Evolutionary conservation across 2,329 filamentous ascomycete genomes (phyloP).

Genomic region (Colletotrichum cordylinicola): DNA sequence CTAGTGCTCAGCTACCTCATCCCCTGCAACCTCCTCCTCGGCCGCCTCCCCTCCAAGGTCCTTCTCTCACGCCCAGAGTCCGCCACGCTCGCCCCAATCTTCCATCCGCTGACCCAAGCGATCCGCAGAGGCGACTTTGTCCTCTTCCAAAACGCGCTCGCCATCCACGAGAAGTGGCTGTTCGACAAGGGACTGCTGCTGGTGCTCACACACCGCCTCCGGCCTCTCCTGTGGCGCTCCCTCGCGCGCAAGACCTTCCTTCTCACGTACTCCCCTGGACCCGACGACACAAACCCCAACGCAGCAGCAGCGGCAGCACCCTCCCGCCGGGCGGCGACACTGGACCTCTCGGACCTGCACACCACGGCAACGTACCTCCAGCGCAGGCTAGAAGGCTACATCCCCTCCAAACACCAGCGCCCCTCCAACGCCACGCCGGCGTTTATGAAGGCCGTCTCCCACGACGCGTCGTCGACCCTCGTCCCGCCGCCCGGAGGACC

Average conservation of each 20-base stretch:
- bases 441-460: conserved; percentile 57
- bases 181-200: conserved; percentile 77
- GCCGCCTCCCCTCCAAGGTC: conserved; percentile 74
- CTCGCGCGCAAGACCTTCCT: conserved; percentile 81
- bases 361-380: conserved; percentile 70
- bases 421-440: conserved; percentile 42
- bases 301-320: conserved; percentile 49
- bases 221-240: conserved; percentile 84
- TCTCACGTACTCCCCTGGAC: conserved; percentile 75
- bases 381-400: conserved; percentile 64
- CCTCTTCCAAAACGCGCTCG: conserved; percentile 73
- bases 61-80: conserved; percentile 78
- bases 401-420: conserved; percentile 42
- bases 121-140: conserved; percentile 78
- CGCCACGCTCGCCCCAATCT: conserved; percentile 65
- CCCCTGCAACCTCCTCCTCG: conserved; percentile 81
- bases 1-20: conserved; percentile 86
- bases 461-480: conserved; percentile 50
- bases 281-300: conserved; percentile 46
- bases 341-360: conserved; percentile 75
- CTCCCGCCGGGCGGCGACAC: conserved; percentile 69
- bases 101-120: conserved; percentile 74
- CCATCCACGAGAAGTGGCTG: conserved; percentile 73
- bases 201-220: conserved; percentile 76
- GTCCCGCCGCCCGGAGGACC: conserved; percentile 52